Evolutionary conservation across 257 asterid species (phyloP).

Genomic region (Solanum phureja): DNA sequence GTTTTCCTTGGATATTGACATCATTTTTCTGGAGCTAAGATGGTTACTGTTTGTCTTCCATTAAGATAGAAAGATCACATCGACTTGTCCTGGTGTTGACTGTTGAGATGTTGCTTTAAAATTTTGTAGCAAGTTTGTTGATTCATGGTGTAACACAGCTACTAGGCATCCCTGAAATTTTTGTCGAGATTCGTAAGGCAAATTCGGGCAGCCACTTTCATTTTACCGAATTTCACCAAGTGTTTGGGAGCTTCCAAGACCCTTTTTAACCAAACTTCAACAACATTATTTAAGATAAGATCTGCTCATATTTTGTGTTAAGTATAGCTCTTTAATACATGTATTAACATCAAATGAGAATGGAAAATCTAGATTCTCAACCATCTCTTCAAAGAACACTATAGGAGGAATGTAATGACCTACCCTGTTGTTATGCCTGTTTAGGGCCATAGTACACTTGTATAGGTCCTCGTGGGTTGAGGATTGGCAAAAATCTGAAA

Average conservation of each 20-base stretch:
- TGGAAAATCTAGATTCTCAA: neutral
- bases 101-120: neutral
- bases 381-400: neutral
- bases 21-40: neutral
- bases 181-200: neutral
- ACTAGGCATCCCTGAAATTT: neutral
- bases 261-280: neutral
- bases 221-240: neutral
- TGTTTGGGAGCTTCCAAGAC: neutral
- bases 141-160: neutral
- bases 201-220: neutral
- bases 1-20: neutral
- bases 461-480: neutral
- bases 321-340: neutral
- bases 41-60: neutral
- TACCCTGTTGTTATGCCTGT: neutral
- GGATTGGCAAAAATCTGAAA: neutral
- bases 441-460: neutral
- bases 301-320: neutral
- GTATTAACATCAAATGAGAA: neutral
- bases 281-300: neutral
- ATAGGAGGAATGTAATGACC: neutral
- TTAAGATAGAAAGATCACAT: neutral
- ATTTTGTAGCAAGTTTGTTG: neutral
- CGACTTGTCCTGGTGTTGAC: neutral